Evolutionary conservation across 805 yeast genomes (phyloP).

Genomic region (Kregervanrija delftensis): DNA sequence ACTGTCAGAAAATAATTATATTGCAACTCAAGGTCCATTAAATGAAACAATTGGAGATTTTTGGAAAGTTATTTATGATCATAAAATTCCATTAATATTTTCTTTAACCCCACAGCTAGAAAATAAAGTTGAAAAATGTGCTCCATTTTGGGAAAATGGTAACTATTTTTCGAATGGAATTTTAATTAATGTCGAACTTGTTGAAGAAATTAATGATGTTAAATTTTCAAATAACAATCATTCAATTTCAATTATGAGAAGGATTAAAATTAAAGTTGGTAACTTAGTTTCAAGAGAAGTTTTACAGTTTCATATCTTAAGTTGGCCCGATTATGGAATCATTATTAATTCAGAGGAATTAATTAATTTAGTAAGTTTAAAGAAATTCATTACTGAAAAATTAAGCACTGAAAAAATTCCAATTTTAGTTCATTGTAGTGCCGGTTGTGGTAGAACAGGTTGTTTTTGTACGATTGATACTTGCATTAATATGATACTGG

Average conservation of each 20-base stretch:
- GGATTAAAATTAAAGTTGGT: conserved; percentile 35
- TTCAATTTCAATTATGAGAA: conserved; percentile 30
- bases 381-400: conserved; percentile 17
- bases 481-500: conserved; percentile 30
- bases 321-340: conserved; percentile 83
- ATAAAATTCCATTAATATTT: conserved; percentile 58
- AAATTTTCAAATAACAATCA: conserved; percentile 17
- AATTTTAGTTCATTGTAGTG: conserved; percentile 82
- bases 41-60: conserved; percentile 70
- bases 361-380: conserved; percentile 42
- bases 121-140: conserved; percentile 74
- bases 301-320: conserved; percentile 65
- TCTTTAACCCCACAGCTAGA: conserved; percentile 74
- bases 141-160: conserved; percentile 72
- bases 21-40: conserved; percentile 90
- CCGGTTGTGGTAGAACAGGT: conserved; percentile 97
- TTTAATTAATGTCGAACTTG: conserved; percentile 17
- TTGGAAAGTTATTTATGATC: conserved; percentile 69
- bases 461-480: conserved; percentile 73
- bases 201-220: conserved; percentile 22
- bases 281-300: conserved; percentile 36
- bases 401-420: conserved; percentile 31
- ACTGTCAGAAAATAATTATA: conserved; percentile 40
- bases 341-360: conserved; percentile 51
- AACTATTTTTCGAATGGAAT: conserved; percentile 30